Evolutionary conservation across 768 basidiomycete genomes (phyloP).

Genomic region (Xerocomellus intermedius): DNA sequence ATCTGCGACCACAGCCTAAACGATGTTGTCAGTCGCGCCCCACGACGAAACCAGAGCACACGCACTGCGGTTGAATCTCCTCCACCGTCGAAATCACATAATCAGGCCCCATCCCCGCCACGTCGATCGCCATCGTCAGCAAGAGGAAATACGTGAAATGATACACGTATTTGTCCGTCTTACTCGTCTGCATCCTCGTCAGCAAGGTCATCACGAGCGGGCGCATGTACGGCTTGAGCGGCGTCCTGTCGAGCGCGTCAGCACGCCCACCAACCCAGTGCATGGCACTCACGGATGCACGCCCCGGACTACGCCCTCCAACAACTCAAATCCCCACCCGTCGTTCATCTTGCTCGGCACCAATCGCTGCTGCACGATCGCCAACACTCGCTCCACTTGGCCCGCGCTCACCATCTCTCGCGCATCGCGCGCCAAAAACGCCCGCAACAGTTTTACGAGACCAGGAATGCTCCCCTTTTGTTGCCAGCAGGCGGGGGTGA

Average conservation of each 20-base stretch:
- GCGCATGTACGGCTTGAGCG: conserved; percentile 72
- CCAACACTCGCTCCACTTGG: conserved; percentile 77
- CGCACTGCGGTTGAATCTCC: conserved; percentile 78
- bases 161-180: conserved; percentile 86
- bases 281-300: conserved; percentile 66
- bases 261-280: not conserved
- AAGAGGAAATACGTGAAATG: conserved; percentile 78
- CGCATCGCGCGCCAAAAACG: conserved; percentile 75
- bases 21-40: not conserved
- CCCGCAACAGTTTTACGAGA: conserved; percentile 82
- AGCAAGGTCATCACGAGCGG: conserved; percentile 74
- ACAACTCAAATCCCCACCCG: conserved; percentile 85
- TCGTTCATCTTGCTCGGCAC: conserved; percentile 88
- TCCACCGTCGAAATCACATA: conserved; percentile 77
- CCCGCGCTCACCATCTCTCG: conserved; percentile 62
- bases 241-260: conserved; percentile 40
- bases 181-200: conserved; percentile 82
- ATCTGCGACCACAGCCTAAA: conserved; percentile 77
- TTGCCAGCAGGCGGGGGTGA: conserved; percentile 86
- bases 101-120: conserved; percentile 74
- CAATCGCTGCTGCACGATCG: conserved; percentile 86
- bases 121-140: conserved; percentile 71
- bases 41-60: not conserved
- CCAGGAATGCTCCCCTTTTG: conserved; percentile 95
- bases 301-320: conserved; percentile 71